phyloP scores from a whole-genome alignment of 495 filamentous ascomycete genomes.

The Penicillium crystallinum region DNA sequence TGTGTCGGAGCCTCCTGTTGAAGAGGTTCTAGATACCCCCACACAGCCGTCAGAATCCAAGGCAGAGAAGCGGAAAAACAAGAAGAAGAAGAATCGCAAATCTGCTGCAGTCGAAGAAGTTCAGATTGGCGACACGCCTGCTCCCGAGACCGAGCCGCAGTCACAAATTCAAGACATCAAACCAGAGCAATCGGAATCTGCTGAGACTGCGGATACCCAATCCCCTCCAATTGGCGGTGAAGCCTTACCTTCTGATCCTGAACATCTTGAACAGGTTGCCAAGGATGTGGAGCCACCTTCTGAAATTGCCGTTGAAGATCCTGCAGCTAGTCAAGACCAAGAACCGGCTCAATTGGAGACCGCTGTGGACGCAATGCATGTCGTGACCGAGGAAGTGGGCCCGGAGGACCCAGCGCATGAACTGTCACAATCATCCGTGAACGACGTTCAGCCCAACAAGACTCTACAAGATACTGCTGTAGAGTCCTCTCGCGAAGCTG shows the following conservation, averaged over 20 bases:
- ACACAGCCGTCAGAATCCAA: constrained; percentile 8
- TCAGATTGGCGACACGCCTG: constrained; percentile 9
- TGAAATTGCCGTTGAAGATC: constrained; percentile 7
- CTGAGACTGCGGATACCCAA: constrained; percentile 13
- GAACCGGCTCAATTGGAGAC: constrained; percentile 5
- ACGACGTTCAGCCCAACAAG: neutral
- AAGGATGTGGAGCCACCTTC: neutral
- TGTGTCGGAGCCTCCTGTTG: neutral
- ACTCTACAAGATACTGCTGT: neutral
- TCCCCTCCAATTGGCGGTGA: constrained; percentile 21
- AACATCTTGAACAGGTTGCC: neutral
- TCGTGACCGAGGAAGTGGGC: neutral
- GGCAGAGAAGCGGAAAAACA: constrained; percentile 29
- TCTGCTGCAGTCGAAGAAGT: constrained; percentile 22
- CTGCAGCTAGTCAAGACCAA: neutral
- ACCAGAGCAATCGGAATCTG: constrained; percentile 12
- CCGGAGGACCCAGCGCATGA: neutral
- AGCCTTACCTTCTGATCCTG: constrained; percentile 6
- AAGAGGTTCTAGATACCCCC: neutral
- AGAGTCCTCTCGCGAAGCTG: neutral
- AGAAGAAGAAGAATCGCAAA: constrained; percentile 34
- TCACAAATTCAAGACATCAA: constrained; percentile 6
- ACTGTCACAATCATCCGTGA: neutral
- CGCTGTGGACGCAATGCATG: neutral
- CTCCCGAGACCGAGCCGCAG: constrained; percentile 15